Percentiles rank a stretch among this genome's conserved stretches.
phyloP scores from a whole-genome alignment of 2,329 filamentous ascomycete genomes.

The Alternaria sp. region DNA sequence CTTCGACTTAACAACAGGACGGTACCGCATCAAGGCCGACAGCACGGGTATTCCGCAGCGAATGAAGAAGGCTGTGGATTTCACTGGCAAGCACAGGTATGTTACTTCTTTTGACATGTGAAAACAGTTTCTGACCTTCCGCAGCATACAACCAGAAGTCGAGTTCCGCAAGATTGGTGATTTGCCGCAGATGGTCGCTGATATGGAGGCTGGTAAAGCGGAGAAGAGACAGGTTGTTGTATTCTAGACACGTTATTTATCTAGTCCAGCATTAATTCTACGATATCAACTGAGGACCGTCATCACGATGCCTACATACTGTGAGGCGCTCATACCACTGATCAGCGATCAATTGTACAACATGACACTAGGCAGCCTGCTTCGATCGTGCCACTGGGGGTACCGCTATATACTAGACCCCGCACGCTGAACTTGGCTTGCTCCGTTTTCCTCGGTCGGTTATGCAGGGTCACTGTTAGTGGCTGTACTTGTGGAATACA shows the following conservation, averaged over 20 bases:
- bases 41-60: conserved; percentile 52
- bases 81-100: conserved; percentile 49
- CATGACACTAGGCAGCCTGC: not conserved
- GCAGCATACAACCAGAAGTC: conserved; percentile 49
- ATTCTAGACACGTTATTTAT: conserved; percentile 24
- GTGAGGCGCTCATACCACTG: not conserved
- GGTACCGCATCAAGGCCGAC: conserved; percentile 52
- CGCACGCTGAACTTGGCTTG: not conserved
- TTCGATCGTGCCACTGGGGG: not conserved
- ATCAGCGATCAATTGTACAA: not conserved
- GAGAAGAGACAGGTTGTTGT: conserved; percentile 48
- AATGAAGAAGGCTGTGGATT: conserved; percentile 54
- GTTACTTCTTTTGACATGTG: not conserved
- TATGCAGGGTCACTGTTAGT: not conserved
- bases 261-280: not conserved
- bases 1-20: conserved; percentile 51
- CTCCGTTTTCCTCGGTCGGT: not conserved
- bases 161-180: conserved; percentile 50
- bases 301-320: not conserved
- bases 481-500: not conserved
- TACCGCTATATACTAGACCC: not conserved
- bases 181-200: conserved; percentile 47
- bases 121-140: conserved; percentile 2
- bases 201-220: conserved; percentile 48
- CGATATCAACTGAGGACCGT: not conserved